Conservation (phyloP, 129 eudicot genomes). For the Centrapalus pauciflorus region DNA sequence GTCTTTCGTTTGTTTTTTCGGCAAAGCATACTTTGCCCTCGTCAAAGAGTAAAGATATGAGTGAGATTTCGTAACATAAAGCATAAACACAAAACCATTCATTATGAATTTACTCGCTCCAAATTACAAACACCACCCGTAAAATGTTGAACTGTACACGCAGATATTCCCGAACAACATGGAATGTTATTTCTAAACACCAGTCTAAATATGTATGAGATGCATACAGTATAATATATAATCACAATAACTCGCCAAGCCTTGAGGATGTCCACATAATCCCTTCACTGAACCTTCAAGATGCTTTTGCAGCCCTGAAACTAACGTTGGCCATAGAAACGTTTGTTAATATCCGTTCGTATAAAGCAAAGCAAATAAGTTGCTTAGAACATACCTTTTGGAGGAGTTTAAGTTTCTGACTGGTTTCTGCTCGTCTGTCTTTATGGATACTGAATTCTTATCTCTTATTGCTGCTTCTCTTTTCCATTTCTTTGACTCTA, state of each 20-base stretch:
- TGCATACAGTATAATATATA: conserved; percentile 20
- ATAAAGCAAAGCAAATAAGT: not conserved
- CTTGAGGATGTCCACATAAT: not conserved
- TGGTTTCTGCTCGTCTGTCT: conserved; percentile 40
- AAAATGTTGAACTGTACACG: not conserved
- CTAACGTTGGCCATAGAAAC: not conserved
- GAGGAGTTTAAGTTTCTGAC: conserved; percentile 34
- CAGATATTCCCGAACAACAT: conserved; percentile 5
- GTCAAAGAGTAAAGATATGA: not conserved
- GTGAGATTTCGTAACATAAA: not conserved
- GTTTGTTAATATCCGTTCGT: not conserved
- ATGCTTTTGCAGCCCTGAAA: conserved; percentile 27
- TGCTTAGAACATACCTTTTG: conserved; percentile 32
- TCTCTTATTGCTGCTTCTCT: conserved; percentile 60
- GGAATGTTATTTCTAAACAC: not conserved
- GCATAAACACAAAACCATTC: not conserved
- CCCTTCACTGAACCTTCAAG: conserved; percentile 21
- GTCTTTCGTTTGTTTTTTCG: not conserved
- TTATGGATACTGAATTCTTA: conserved; percentile 35
- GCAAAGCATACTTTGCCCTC: not conserved
- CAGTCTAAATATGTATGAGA: not conserved
- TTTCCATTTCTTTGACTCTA: conserved; percentile 64
- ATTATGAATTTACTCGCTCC: conserved; percentile 4
- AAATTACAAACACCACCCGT: conserved; percentile 14
- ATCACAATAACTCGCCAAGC: conserved; percentile 21